Base-by-base conservation (phyloP, 495 filamentous ascomycete genomes). In the Podospora anserina region DNA sequence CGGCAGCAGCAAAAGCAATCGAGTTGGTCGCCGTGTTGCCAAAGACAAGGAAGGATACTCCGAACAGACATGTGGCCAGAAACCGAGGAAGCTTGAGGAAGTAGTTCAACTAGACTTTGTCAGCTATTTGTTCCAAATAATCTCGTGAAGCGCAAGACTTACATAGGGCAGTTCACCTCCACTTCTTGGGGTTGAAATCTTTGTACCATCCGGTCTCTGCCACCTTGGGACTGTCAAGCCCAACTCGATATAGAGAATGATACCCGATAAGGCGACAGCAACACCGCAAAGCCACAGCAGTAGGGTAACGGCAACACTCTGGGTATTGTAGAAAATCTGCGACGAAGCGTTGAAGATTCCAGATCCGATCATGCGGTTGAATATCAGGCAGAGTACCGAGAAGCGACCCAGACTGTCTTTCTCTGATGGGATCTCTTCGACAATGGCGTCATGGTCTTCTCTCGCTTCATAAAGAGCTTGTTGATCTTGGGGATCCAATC, bases 341-440 rank as follows among this genome's bases (percentile, higher is more conserved):
- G 71, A 55, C 30, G 58, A 61, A 60, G 68, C 68, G 61, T 68
- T 73, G 63, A 70, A 73, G 23, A 73, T 64, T 26, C 71, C 71
- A n/a, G 71, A 73, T n/a, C 70, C 71, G 15, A 70, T 70, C 66
- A 68, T 39, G 2, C 71, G 66, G 66, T 73, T 73, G 30, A 70
- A 68, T 7, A 70, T 61, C 26, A 73, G 66, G 39, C 66, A 68
- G 16, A 60, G 59, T 13, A 73, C 71, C 30, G 71, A 70, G 53
- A 62, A 70, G 19, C 68, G 66, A 15, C 71, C 68, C 28, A 73
- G 63, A 23, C 68, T 64, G n/a, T 64, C 63, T 4, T 65, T 62
- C 7, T 69, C 62, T 19, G 63, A 65, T 2, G 71, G 71, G 30
- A 73, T 67, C 61, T 70, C 68, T 53, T 73, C 71, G 26, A 73